These are phyloP conservation scores for Chlorencoelia australis DNA, from an alignment of 2,329 filamentous ascomycete genomes.

Conservation along the genomic window DNA sequence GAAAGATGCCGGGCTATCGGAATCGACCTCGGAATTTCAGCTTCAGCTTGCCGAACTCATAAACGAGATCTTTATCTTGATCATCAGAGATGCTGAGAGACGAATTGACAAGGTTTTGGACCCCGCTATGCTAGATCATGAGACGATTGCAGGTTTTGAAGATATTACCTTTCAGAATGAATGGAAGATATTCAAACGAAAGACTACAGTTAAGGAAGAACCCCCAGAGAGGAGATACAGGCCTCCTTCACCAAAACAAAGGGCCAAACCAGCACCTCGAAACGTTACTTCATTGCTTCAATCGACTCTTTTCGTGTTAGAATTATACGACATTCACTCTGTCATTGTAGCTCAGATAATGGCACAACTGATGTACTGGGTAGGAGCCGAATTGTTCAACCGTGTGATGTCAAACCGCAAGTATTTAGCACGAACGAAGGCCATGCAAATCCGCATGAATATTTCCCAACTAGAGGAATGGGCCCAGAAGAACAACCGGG, in stretches of 20 bases:
- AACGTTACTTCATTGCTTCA: conserved; percentile 94
- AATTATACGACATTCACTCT: conserved; percentile 97
- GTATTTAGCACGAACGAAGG: conserved; percentile 91
- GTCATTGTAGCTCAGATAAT: conserved; percentile 89
- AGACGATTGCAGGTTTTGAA: conserved; percentile 95
- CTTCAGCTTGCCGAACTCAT: conserved; percentile 87
- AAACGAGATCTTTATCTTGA: conserved; percentile 97
- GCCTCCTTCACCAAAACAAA: conserved; percentile 84
- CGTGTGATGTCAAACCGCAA: conserved; percentile 93
- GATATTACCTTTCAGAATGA: conserved; percentile 96
- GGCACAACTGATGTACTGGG: conserved; percentile 90
- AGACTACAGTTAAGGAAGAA: conserved; percentile 81
- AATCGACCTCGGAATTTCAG: conserved; percentile 80
- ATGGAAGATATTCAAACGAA: conserved; percentile 94
- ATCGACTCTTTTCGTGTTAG: conserved; percentile 91
- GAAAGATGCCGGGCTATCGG: conserved; percentile 75
- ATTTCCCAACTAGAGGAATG: conserved; percentile 92
- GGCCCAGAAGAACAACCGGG: conserved; percentile 85
- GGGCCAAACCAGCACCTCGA: conserved; percentile 83
- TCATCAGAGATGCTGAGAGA: conserved; percentile 90
- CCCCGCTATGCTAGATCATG: conserved; percentile 88
- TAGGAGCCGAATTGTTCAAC: conserved; percentile 93
- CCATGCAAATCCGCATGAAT: conserved; percentile 99
- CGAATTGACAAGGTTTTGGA: conserved; percentile 95
- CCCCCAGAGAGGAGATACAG: conserved; percentile 83